Conservation (phyloP, 805 yeast species). For the Kuraishia hungarica region DNA sequence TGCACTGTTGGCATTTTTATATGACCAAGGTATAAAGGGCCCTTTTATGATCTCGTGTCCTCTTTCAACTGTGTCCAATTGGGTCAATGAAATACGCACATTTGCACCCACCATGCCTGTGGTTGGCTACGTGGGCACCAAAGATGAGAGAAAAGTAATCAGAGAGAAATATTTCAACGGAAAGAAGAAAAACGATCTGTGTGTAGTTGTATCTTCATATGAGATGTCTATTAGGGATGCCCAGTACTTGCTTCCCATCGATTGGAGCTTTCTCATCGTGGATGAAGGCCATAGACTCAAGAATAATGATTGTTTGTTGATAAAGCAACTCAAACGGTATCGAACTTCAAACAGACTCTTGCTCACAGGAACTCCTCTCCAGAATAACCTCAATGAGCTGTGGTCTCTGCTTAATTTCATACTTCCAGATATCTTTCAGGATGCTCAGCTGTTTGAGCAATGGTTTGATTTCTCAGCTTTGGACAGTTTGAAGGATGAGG, state of each 20-base stretch:
- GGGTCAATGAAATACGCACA: slow-evolving; percentile 64
- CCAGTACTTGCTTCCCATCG: slow-evolving; percentile 35
- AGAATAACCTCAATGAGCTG: slow-evolving; percentile 80
- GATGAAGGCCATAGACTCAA: slow-evolving; percentile 96
- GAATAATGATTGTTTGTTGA: slow-evolving; percentile 70
- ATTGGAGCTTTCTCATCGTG: slow-evolving; percentile 81
- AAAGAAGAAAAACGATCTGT: slow-evolving; percentile 18
- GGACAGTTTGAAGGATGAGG: slow-evolving; percentile 25
- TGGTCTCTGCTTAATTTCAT: slow-evolving; percentile 92
- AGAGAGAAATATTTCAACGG: slow-evolving; percentile 19
- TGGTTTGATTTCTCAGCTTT: slow-evolving; percentile 85
- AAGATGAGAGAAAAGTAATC: slow-evolving; percentile 41
- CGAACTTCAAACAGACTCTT: slow-evolving; percentile 65
- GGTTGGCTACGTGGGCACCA: slow-evolving; percentile 57
- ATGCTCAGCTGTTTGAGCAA: slow-evolving; percentile 78
- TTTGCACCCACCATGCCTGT: slow-evolving; percentile 69
- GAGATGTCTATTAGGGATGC: slow-evolving; percentile 72
- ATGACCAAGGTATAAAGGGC: slow-evolving; percentile 71
- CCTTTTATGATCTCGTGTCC: slow-evolving; percentile 80
- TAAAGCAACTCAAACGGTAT: slow-evolving; percentile 61
- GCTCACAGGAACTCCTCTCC: slow-evolving; percentile 94
- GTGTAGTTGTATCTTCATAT: slow-evolving; percentile 72
- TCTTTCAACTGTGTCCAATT: slow-evolving; percentile 75
- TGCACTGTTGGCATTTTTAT: slow-evolving; percentile 63
- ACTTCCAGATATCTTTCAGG: slow-evolving; percentile 88